phyloP scores from a whole-genome alignment of 2,329 filamentous ascomycete genomes.

The Penicillium sp. region DNA sequence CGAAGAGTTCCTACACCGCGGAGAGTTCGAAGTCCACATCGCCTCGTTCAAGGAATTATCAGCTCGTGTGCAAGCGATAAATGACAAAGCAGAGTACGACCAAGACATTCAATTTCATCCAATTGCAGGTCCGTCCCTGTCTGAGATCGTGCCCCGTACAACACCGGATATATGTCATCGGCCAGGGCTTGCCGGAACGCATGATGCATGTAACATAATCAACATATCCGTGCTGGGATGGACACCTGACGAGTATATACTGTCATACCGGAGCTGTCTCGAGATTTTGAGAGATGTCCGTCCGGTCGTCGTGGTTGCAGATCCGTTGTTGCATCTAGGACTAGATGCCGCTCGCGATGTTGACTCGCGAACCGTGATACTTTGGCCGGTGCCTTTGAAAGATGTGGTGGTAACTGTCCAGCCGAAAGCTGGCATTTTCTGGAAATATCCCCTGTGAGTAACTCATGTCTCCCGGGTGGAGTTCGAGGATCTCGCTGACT shows the following conservation, averaged over 20 bases:
- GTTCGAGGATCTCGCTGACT: not conserved
- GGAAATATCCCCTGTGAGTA: slow-evolving; percentile 38
- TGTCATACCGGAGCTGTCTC: slow-evolving; percentile 41
- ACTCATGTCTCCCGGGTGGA: no score
- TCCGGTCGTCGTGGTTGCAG: slow-evolving; percentile 46
- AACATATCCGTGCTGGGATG: slow-evolving; percentile 36
- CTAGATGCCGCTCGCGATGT: slow-evolving; percentile 45
- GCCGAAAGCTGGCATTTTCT: slow-evolving; percentile 33
- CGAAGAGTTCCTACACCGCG: slow-evolving; percentile 41
- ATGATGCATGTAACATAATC: slow-evolving; percentile 33
- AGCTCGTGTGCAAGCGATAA: slow-evolving; percentile 31
- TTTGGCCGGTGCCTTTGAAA: slow-evolving; percentile 50
- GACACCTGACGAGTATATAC: slow-evolving; percentile 43
- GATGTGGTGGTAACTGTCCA: slow-evolving; percentile 44
- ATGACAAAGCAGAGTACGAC: slow-evolving; percentile 16
- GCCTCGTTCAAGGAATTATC: slow-evolving; percentile 45
- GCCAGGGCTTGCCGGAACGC: slow-evolving; percentile 39
- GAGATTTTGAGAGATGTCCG: slow-evolving; percentile 41
- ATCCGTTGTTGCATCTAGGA: slow-evolving; percentile 48
- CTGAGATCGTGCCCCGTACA: slow-evolving; percentile 36
- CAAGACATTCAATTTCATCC: slow-evolving; percentile 33
- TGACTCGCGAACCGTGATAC: slow-evolving; percentile 36
- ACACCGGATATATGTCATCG: slow-evolving; percentile 30
- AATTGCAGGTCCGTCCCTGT: slow-evolving; percentile 34
- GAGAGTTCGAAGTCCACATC: slow-evolving; percentile 46